Evolutionary conservation across 768 basidiomycete genomes (phyloP).

Genomic region (Galerina sulciceps): DNA sequence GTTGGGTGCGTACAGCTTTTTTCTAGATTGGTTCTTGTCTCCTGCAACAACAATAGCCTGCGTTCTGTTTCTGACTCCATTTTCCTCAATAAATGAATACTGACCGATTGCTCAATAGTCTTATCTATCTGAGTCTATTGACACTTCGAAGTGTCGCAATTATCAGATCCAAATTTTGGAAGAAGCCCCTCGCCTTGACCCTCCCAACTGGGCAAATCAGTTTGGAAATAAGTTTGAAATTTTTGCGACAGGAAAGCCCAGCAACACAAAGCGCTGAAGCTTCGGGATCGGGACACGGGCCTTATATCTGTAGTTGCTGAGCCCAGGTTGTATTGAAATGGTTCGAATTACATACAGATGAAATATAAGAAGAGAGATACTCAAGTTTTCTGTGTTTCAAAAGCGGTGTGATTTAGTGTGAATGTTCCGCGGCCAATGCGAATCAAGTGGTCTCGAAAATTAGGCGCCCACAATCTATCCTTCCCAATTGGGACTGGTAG

Average conservation of each 20-base stretch:
- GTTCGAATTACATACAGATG: too few relatives aligned
- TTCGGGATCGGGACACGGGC: not conserved
- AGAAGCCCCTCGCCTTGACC: not conserved
- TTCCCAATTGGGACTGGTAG: too few relatives aligned
- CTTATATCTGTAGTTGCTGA: not conserved
- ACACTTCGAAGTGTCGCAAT: conserved; percentile 1
- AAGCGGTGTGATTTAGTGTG: too few relatives aligned
- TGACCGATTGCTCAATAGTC: not conserved
- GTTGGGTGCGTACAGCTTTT: conserved; percentile 6
- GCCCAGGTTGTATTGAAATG: too few relatives aligned
- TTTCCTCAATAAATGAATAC: not conserved
- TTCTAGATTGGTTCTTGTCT: too few relatives aligned
- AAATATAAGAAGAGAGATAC: too few relatives aligned
- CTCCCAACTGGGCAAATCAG: conserved; percentile 2
- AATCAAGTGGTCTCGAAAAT: too few relatives aligned
- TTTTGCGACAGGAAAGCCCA: not conserved
- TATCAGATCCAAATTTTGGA: conserved; percentile 3
- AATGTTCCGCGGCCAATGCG: too few relatives aligned
- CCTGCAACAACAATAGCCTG: too few relatives aligned
- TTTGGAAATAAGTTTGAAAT: conserved; percentile 1
- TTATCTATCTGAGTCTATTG: not conserved
- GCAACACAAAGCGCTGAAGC: not conserved
- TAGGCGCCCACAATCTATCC: too few relatives aligned
- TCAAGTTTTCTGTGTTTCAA: too few relatives aligned
- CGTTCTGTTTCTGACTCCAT: not conserved